Evolutionary conservation across 1,139 yeast genomes (phyloP), one percentile per base, ranked within the genome.

Genomic region (Magnusiomyces fungicola): DNA sequence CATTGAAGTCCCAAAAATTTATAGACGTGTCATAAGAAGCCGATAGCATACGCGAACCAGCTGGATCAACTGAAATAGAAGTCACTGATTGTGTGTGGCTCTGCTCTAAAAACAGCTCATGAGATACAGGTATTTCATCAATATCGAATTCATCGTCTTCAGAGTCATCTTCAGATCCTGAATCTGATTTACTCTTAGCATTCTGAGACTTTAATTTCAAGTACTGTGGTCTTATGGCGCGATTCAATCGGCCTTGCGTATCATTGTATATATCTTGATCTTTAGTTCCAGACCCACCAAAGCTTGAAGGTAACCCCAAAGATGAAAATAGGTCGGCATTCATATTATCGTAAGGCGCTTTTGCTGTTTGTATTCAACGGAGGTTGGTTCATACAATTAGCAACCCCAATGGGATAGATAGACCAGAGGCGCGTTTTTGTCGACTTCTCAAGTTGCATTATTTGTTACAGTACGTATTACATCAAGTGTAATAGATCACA

Each of bases 1-100:
- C 68, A 23, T 56, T 55, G 50, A 68, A 67, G 43, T 68, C 70
- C 67, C 67, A 68, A 32, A 62, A 56, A 38, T 60, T 60, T 23
- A 68, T 50, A n/a, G 52, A 50, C 21, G 59, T 54, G 50, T 68
- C 71, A 45, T 56, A 54, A 0, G 69, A 61, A 1, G 66, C 61
- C 1, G 68, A 57, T 10, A 56, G 58, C 16, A 67, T 48, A 9
- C 71, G 56, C 12, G 62, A 47, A 0, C 71, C 71, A 1, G 61
- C 52, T 1, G 58, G 52, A 50, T 68, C 71, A 4, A 61, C 42
- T 1, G 65, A 58, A 7, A 68, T 53, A 2, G 62, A 57, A 1
- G 67, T 56, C 7, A 68, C 56, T 1, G 60, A 50, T 41, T 62
- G 60, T 16, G 53, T 53, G 48, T 68, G 71, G 12, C 56, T 60